phyloP scores from a whole-genome alignment of 2,329 filamentous ascomycete species.

The Madurella mycetomatis region DNA sequence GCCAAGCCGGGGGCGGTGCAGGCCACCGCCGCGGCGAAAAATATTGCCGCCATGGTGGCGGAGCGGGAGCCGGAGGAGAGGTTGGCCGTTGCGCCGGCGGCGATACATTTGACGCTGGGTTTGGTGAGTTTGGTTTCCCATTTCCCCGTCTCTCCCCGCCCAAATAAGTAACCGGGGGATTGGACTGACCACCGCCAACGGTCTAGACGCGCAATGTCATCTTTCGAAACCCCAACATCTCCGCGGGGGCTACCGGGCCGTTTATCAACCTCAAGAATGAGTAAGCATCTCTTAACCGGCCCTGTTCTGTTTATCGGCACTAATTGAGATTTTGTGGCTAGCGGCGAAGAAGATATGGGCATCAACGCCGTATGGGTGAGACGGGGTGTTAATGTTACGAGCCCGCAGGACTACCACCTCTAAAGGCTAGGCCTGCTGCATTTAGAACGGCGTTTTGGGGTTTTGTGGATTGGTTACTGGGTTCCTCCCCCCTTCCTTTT shows the following conservation, averaged over 20 bases:
- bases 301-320: neutral
- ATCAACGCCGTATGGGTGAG: slow-evolving; percentile 30
- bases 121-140: slow-evolving; percentile 24
- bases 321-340: slow-evolving; percentile 2
- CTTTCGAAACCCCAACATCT: slow-evolving; percentile 30
- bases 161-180: neutral
- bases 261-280: slow-evolving; percentile 29
- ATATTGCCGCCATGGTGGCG: slow-evolving; percentile 40
- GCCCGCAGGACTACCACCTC: slow-evolving; percentile 30
- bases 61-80: slow-evolving; percentile 29
- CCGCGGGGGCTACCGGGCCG: slow-evolving; percentile 28
- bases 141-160: neutral
- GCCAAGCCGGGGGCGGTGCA: slow-evolving; percentile 43
- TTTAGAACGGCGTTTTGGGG: too few relatives aligned
- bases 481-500: too few relatives aligned
- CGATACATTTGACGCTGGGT: slow-evolving; percentile 40
- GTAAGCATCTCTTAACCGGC: slow-evolving; percentile 22
- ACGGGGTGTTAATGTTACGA: slow-evolving; percentile 27
- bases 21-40: slow-evolving; percentile 40
- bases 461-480: too few relatives aligned
- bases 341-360: slow-evolving; percentile 30
- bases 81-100: slow-evolving; percentile 31
- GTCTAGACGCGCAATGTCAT: slow-evolving; percentile 30
- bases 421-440: slow-evolving; percentile 5
- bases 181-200: neutral